Evolutionary conservation across 2,329 filamentous ascomycete genomes (phyloP), one percentile per base, ranked within the genome.

Genomic region (Epichloe amarillans): DNA sequence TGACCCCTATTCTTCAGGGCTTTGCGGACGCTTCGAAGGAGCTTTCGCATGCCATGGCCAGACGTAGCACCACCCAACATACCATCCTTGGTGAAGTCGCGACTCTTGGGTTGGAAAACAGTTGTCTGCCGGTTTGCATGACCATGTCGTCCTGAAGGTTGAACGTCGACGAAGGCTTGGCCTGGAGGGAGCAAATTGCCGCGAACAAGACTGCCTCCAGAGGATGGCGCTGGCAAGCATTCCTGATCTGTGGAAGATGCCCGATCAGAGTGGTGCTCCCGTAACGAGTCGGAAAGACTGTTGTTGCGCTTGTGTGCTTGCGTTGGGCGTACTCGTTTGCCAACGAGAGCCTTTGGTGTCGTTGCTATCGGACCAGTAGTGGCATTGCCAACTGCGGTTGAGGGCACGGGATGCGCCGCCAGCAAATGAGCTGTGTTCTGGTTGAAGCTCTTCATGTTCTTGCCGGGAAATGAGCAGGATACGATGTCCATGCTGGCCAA

Each of bases 21-120:
- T 55, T 88, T 82, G 17, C 89, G 84, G 38, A 97, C 86, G 55
- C 86, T 91, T 6, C 89, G 86, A 47, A 98, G 76, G 0, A 97
- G 77, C 58, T 83, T 93, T 65, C 84, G 90, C 75, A 96, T 87
- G 3, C 86, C 88, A 35, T 85, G 84, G 45, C 79, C 75, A 10
- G 77, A 82, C 75, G 83, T 80, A 50, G 77, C 78, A 14, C 77
- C 78, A 41, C 74, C 75, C 8, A 73, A 75, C 1, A 71, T 70
- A 26, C 64, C 63, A 12, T 68, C 67, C 56, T 76, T 81, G 41
- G 68, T 61, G 46, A 72, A 70, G n/a, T 54, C 53, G 41, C 58
- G 60, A 26, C 47, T 54, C 23, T 62, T 66, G 7, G 73, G 62
- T 49, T 71, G 66, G 50, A 80, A 75, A 10, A 78, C 56, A 0